Evolutionary conservation across 2,329 filamentous ascomycete species (phyloP), one percentile per base, ranked within the genome.

Genomic region (Hypoxylon sp.): DNA sequence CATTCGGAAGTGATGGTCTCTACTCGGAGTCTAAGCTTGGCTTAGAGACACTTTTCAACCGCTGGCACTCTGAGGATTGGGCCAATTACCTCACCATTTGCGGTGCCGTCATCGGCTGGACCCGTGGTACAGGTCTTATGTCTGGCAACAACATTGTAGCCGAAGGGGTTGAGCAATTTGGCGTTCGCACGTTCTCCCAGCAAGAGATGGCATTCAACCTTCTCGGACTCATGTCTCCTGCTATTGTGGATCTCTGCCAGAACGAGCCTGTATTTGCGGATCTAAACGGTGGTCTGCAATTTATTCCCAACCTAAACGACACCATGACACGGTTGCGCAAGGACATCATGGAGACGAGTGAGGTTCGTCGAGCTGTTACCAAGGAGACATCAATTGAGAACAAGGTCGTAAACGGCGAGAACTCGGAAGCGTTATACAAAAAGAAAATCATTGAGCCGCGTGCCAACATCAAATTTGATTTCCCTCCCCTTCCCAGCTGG

Each of bases 171-270:
- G 96, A 99, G 85, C 93, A 93, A 75, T 96, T 97, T 73, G 96
- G 96, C 76, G 96, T 98, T 27, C 94, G 96, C 75, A 99, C 96
- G 3, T 99, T 99, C 86, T 98, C 95, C 8, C 96, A 98, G 83
- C 94, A 97, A 80, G 96, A 99, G 82, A 99, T 99, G 96, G 96
- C 96, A 15, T 99, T 99, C 87, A 99, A 99, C 83, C 83, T 99
- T 73, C 89, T 99, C 48, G 95, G 96, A 74, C 88, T 99, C 58
- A 97, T 99, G 96, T 92, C 94, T 1, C 94, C 96, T 39, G 88
- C 91, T 29, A 93, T 99, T 75, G 94, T 97, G 74, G 94, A 99
- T 79, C 88, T 99, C 47, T 99, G 96, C 86, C 96, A 99, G 84
- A 86, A 89, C 48, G 93, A 98, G 83, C 97, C 96, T 10, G 94